These are phyloP conservation scores for Cyclotella kingstonii DNA, from an alignment of 108 stramenopile species.

Conservation along the genomic window DNA sequence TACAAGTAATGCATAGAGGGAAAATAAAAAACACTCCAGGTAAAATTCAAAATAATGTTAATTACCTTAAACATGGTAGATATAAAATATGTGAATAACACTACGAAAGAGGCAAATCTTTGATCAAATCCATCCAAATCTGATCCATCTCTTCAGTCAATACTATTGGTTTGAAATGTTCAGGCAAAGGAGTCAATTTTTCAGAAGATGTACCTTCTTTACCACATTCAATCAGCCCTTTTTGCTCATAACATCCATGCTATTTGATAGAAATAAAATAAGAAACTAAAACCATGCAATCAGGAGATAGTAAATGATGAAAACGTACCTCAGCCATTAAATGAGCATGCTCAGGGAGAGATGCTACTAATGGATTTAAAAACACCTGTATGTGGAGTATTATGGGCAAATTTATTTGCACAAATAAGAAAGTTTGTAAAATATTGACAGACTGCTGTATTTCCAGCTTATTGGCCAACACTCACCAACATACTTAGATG, in stretches of 20 bases:
- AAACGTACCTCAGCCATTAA: conserved; percentile 48
- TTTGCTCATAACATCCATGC: conserved; percentile 36
- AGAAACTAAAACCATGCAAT: neutral
- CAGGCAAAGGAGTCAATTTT: conserved; percentile 26
- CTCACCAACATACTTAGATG: neutral
- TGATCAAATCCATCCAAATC: conserved; percentile 34
- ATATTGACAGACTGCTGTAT: neutral
- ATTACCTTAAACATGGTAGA: no score
- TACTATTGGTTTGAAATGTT: conserved; percentile 28
- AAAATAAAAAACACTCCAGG: no score
- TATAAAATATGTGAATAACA: no score
- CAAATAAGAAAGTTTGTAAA: neutral
- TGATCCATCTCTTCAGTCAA: conserved; percentile 37
- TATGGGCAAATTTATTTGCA: neutral
- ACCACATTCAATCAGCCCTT: conserved; percentile 4
- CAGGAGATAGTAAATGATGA: neutral
- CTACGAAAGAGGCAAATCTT: no score
- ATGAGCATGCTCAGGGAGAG: conserved; percentile 58
- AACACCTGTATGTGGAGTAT: conserved; percentile 27
- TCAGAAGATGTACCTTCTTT: conserved; percentile 21
- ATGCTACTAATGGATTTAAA: conserved; percentile 56
- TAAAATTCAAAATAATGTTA: no score
- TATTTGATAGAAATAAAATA: neutral
- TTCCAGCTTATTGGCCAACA: neutral
- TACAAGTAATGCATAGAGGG: no score